phyloP scores from a whole-genome alignment of 257 asterid species.

The Fraxinus anomala region DNA sequence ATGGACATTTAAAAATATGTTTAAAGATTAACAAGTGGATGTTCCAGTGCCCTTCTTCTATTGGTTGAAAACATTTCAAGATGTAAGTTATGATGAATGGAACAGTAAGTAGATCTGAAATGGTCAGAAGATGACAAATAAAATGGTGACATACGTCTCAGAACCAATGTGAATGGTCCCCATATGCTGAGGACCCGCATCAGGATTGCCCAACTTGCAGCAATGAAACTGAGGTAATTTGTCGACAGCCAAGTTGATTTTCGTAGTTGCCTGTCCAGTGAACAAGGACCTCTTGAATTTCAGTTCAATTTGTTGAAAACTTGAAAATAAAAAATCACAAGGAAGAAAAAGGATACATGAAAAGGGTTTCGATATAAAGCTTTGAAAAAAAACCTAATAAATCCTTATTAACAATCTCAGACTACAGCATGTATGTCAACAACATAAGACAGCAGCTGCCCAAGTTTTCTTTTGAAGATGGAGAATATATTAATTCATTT shows the following conservation, averaged over 20 bases:
- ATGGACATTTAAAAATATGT: background rate
- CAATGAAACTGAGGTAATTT: slow-evolving; percentile 72
- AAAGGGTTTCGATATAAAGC: background rate
- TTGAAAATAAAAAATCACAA: background rate
- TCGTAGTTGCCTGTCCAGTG: slow-evolving; percentile 84
- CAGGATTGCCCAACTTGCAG: slow-evolving; percentile 63
- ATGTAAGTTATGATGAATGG: background rate
- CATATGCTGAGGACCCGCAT: slow-evolving; percentile 89
- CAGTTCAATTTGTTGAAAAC: slow-evolving; percentile 19
- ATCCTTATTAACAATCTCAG: background rate
- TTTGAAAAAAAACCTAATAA: background rate
- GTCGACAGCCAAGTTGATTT: slow-evolving; percentile 87
- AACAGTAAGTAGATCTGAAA: slow-evolving; percentile 23
- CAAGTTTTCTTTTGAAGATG: background rate
- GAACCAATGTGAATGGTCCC: slow-evolving; percentile 94
- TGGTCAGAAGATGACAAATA: slow-evolving; percentile 5
- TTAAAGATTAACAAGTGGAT: background rate
- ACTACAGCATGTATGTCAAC: background rate
- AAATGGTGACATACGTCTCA: slow-evolving; percentile 61
- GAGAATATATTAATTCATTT: background rate
- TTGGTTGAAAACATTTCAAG: background rate
- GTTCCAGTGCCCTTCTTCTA: background rate
- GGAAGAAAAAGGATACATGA: slow-evolving; percentile 7
- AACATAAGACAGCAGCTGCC: background rate
- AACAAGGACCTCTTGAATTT: slow-evolving; percentile 25